phyloP scores from a whole-genome alignment of 352 stramenopile genomes.

The Phytophthora constricta region DNA sequence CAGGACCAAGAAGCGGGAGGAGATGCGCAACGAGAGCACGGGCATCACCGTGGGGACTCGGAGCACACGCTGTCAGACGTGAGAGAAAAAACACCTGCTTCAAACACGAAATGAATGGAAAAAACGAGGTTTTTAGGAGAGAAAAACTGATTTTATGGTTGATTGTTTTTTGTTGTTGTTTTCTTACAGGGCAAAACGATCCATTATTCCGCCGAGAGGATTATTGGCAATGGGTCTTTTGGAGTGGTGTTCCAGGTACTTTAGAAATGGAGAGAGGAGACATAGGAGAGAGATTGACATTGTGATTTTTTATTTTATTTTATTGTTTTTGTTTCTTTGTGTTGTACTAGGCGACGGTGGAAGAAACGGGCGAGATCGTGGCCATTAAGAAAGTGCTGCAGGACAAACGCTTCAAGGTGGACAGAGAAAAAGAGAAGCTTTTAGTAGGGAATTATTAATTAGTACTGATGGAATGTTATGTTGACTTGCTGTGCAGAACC shows the following conservation, averaged over 20 bases:
- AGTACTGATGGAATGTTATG: constrained; percentile 1
- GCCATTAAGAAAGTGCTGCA: constrained; percentile 99
- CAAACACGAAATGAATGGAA: background rate
- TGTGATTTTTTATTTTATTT: no score
- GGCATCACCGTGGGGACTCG: constrained; percentile 84
- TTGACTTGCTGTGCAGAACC: constrained; percentile 79
- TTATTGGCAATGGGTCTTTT: constrained; percentile 99
- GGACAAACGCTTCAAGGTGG: constrained; percentile 99
- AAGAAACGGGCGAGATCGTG: constrained; percentile 98
- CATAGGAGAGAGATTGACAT: no score
- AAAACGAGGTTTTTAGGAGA: background rate
- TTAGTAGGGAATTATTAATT: constrained; percentile 6
- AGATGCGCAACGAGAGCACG: constrained; percentile 87
- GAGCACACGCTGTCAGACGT: constrained; percentile 83
- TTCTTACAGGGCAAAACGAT: constrained; percentile 85
- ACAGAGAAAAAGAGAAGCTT: background rate
- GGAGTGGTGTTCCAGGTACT: constrained; percentile 97
- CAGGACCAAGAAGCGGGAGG: constrained; percentile 70
- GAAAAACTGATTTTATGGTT: background rate
- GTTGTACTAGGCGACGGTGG: constrained; percentile 85
- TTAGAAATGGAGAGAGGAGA: no score
- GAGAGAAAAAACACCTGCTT: constrained; percentile 23
- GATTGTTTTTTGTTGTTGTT: constrained; percentile 16
- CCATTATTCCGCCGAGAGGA: constrained; percentile 97
- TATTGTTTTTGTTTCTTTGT: background rate